Conservation (phyloP, 2,329 filamentous ascomycete genomes). For the Botryotinia convoluta region DNA sequence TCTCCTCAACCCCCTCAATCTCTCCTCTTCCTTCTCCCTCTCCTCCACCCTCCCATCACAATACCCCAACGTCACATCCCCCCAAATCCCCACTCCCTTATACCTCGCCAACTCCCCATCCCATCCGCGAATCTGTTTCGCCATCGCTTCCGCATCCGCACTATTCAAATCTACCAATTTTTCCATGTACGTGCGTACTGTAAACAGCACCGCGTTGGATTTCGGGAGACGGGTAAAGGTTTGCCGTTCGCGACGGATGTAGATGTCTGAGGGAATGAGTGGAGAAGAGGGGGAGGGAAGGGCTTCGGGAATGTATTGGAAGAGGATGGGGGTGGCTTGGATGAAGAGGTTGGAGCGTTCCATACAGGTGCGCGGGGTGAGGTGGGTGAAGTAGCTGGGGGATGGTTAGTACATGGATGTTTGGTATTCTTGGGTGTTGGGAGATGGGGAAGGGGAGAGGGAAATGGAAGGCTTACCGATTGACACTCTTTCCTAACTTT, state of each 20-base stretch:
- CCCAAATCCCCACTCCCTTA: constrained; percentile 47
- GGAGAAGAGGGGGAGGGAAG: constrained; percentile 35
- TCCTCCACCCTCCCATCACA: constrained; percentile 22
- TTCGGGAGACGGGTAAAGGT: constrained; percentile 48
- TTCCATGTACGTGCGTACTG: constrained; percentile 48
- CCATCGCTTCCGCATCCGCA: constrained; percentile 43
- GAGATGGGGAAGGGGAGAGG: background rate
- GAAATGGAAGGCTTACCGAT: constrained; percentile 38
- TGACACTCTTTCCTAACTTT: constrained; percentile 44
- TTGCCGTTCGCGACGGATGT: constrained; percentile 49
- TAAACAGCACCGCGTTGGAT: constrained; percentile 47
- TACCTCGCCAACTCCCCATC: constrained; percentile 45
- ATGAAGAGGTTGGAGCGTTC: constrained; percentile 50
- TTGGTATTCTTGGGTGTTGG: background rate
- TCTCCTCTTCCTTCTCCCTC: background rate
- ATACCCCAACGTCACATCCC: constrained; percentile 23
- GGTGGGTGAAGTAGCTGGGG: constrained; percentile 45
- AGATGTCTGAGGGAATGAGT: constrained; percentile 39
- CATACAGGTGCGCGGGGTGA: constrained; percentile 45
- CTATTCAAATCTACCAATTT: constrained; percentile 42
- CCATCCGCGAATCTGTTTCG: constrained; percentile 46
- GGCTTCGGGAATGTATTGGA: constrained; percentile 46
- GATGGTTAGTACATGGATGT: constrained; percentile 11
- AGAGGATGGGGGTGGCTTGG: constrained; percentile 46
- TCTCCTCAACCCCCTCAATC: background rate